phyloP scores from a whole-genome alignment of 2,329 filamentous ascomycete species.

The Xylaria sp. region DNA sequence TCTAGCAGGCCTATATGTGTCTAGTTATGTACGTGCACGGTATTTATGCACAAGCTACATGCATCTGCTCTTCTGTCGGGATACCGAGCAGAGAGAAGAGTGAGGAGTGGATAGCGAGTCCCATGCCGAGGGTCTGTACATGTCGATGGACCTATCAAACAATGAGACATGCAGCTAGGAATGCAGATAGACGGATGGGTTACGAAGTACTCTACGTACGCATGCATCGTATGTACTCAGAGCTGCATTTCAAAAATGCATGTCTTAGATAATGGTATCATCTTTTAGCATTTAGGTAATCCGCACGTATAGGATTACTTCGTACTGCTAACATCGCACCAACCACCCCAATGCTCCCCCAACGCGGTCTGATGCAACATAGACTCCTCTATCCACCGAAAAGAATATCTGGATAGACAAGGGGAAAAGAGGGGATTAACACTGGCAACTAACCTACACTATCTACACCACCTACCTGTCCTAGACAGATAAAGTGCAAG shows the following conservation, averaged over 20 bases:
- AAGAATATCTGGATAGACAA: not conserved
- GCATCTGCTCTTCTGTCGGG: slow-evolving; percentile 17
- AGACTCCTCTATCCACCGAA: slow-evolving; percentile 5
- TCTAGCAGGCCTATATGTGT: not conserved
- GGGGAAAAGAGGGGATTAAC: not conserved
- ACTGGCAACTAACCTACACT: not conserved
- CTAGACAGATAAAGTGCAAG: not conserved
- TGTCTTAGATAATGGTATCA: slow-evolving; percentile 25
- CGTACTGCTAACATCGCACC: not conserved
- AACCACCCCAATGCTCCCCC: not conserved
- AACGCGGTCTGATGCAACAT: slow-evolving; percentile 15
- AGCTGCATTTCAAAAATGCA: slow-evolving; percentile 24
- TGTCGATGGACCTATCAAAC: slow-evolving; percentile 14
- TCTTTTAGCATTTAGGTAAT: not conserved
- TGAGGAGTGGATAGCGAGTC: slow-evolving; percentile 19
- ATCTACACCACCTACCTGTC: not conserved
- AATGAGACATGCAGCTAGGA: slow-evolving; percentile 12
- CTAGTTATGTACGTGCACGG: slow-evolving; percentile 29
- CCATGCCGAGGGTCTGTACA: slow-evolving; percentile 23
- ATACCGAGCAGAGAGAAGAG: slow-evolving; percentile 13
- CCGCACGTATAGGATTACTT: not conserved
- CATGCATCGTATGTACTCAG: slow-evolving; percentile 8
- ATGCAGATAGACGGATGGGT: slow-evolving; percentile 7
- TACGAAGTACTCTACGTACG: not conserved
- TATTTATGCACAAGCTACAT: slow-evolving; percentile 33